Evolutionary conservation across 192 early-diverging fungal genomes (phyloP), one percentile per base, ranked within the genome.

Genomic region (Allomyces javanicus): DNA sequence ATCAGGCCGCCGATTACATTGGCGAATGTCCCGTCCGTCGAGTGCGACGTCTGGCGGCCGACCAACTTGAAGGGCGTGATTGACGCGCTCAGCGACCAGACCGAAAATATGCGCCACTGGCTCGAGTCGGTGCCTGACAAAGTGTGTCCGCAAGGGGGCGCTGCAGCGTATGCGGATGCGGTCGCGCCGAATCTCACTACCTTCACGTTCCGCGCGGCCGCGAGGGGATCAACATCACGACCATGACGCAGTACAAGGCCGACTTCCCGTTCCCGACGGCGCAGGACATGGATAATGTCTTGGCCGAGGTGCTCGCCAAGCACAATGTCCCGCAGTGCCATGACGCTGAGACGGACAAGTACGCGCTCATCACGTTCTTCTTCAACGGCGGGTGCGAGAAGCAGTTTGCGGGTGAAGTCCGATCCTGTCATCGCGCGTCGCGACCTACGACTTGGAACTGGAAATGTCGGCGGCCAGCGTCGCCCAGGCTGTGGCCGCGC

Each of bases 361-460:
- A 95, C 78, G 95, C 97, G 25, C 97, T 97, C 74, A 95, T 99
- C 27, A 99, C 97, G 62, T 99, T 99, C 84, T 99, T 99, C 86
- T 99, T 97, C 80, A 97, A 97, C 78, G 97, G 97, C 68, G 97
- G 97, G 26, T 81, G 86, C 23, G 95, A 97, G 76, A 85, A 87
- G 27, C 91, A 94, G 74, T 98, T 92, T 77, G 63, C 74, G 55
- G 73, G 76, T 55, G 97, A 99, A 78, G 83, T 91, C 66, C 89
- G 76, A 83, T 99, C 68, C 70, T 87, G 33, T 91, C 88, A 24
- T 95, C 97, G 24, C 89, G 87, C 73, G 97, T 99, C 6, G 92
- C 93, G 26, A 99, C 97, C 24, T 99, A 99, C 74, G 95, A 99
- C 77, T 75, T 92, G 66, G 72, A 92, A 78, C 97, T 95, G 45